A percentile compares a stretch with the other conserved stretches of the same genome.
These are phyloP conservation scores for Ceratocystis cubensis DNA, from an alignment of 2,329 filamentous ascomycete genomes.

Conservation along the genomic window DNA sequence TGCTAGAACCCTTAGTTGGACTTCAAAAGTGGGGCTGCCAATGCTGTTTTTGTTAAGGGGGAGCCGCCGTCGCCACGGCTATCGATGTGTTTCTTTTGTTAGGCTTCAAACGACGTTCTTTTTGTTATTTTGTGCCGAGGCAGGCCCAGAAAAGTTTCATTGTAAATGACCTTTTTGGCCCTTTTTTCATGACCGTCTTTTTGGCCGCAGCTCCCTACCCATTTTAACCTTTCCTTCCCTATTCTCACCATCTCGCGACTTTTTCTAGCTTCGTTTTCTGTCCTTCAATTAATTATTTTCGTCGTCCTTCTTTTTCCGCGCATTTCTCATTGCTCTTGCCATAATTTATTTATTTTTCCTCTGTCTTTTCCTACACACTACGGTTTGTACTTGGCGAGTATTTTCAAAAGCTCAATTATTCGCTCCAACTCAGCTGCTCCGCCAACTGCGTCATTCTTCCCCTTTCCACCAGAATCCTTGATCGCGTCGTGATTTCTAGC, in stretches of 20 bases:
- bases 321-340: neutral
- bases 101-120: neutral
- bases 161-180: neutral
- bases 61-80: neutral
- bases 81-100: neutral
- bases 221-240: neutral
- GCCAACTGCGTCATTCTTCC: constrained; percentile 4
- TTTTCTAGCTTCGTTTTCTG: constrained; percentile 3
- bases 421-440: neutral
- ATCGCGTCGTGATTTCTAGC: neutral
- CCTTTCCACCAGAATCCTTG: constrained; percentile 4
- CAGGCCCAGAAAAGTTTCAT: neutral
- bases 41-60: neutral
- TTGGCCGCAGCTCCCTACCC: neutral
- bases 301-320: neutral
- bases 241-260: neutral
- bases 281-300: neutral
- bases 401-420: neutral
- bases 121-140: constrained; percentile 2
- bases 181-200: neutral
- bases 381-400: neutral
- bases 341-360: neutral
- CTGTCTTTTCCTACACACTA: neutral
- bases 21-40: neutral
- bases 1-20: neutral